Evolutionary conservation across 2,329 filamentous ascomycete species (phyloP), one percentile per base, ranked within the genome.

Genomic region (Elsinoe australis): DNA sequence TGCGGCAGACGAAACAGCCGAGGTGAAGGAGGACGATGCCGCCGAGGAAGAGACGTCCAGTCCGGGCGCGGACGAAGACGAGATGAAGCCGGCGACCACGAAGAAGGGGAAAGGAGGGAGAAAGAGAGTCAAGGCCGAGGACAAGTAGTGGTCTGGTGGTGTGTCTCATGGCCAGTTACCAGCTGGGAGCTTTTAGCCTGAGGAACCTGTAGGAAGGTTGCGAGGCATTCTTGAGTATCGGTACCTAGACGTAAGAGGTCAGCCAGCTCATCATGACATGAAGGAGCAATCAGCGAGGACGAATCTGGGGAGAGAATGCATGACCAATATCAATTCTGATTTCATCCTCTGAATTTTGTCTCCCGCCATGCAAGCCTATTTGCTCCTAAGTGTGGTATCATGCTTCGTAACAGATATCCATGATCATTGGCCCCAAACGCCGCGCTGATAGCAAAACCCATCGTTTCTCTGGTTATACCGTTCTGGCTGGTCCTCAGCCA

Each of bases 401-500:
- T 41, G 36, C 21, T 9, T 15, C 19, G 14, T 41, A 21, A 26
- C 36, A 9, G 7, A 21, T 44, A 15, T 29, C 6, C 26, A 29
- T 29, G 26, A 7, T 29, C 39, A 10, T 31, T 14, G 3, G 4
- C 21, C 36, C 22, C 12, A 7, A 41, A 41, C 36, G 36, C 39
- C 39, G 15, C 17, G 39, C 39, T 44, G 17, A 10, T 28, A 17
- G 10, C 12, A 17, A 18, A 7, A 9, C 17, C 17, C 14, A 29
- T 6, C 26, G 12, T 29, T 6, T 31, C 22, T 10, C 26, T 28
- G 6, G 26, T 6, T 6, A 17, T 3, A 36, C 14, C 33, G 9
- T 15, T 6, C 3, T 24, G 19, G 12, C 19, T 21, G 18, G 9
- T 17, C 12, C 3, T 67, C 66, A 75, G 12, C 72, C 73, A 48